Evolutionary conservation across 2,329 filamentous ascomycete genomes (phyloP), one percentile per base, ranked within the genome.

Genomic region (Nothopassalora personata): DNA sequence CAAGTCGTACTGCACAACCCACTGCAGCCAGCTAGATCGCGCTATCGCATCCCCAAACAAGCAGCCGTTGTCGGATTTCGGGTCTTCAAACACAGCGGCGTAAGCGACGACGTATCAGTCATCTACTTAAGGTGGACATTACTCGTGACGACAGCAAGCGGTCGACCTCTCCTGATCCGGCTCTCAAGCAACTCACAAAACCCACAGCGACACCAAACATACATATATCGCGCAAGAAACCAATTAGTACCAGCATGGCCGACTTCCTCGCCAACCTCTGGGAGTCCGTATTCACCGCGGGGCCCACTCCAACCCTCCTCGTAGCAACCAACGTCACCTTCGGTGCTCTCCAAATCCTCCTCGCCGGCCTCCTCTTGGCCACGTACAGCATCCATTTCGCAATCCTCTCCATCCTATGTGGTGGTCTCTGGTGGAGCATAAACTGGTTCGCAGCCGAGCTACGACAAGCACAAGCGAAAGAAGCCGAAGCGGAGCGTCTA

Each of bases 391-490:
- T 96, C 64, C 94, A 97, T 80, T 96, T 97, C 71, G 73, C 91
- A 63, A 81, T 93, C 59, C 83, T 99, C 5, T 96, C 90, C 11
- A 70, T 86, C 59, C 80, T 99, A 9, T 90, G 86, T 64, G 92
- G 79, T 33, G 89, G 89, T 4, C 81, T 97, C 36, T 99, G 94
- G 94, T 91, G 84, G 79, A 85, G 89, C 58, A 92, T 97, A 77
- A 97, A 97, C 82, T 99, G 94, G 94, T 97, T 99, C 71, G 91
- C 90, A 57, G 77, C 77, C 49, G 93, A 87, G 71, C 74, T 87
- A 54, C 71, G 74, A 31, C 75, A 76, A 33, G 76, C 77, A 64
- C 73, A 80, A 64, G 71, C 70, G 47, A 73, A 76, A 66, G 75
- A 80, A 67, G 78, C 80, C 66, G 79, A 82, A 63, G 79, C 79